These are phyloP conservation scores for Takakia lepidozioides DNA, from an alignment of 225 moss, liverwort and hornwort genomes.

Conservation along the genomic window DNA sequence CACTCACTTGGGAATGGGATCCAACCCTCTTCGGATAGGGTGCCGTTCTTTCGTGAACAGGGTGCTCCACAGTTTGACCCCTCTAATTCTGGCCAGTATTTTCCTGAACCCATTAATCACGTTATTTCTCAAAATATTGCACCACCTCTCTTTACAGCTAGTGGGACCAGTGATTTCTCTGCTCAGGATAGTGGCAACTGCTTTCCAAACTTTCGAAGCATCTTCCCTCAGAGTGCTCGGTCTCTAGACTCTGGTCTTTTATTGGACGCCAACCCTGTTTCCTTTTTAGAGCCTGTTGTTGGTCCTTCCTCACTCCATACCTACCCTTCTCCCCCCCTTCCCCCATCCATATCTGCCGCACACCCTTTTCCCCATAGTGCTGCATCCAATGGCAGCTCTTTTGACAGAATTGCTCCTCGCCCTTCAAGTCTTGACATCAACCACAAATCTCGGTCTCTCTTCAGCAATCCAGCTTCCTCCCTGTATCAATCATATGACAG, in stretches of 20 bases:
- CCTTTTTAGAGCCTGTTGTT: constrained; percentile 23
- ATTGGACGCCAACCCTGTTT: constrained; percentile 14
- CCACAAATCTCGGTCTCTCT: constrained; percentile 57
- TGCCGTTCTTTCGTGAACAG: constrained; percentile 26
- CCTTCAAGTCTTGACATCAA: constrained; percentile 52
- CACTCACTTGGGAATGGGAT: constrained; percentile 20
- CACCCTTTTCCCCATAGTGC: constrained; percentile 24
- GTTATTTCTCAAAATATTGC: constrained; percentile 33
- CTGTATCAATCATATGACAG: constrained; percentile 32
- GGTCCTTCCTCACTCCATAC: constrained; percentile 29
- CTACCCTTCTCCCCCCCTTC: constrained; percentile 19
- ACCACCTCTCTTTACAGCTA: constrained; percentile 33
- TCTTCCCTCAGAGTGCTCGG: constrained; percentile 41
- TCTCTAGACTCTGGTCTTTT: constrained; percentile 42
- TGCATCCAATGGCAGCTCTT: constrained; percentile 55
- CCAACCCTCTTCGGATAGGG: constrained; percentile 32
- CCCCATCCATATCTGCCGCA: constrained; percentile 11
- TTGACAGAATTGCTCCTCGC: constrained; percentile 23
- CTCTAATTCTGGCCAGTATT: constrained; percentile 17
- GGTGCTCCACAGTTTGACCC: constrained; percentile 7
- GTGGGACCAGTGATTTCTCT: constrained; percentile 43
- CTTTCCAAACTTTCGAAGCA: constrained; percentile 38
- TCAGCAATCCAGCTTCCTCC: constrained; percentile 41
- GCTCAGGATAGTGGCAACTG: constrained; percentile 34
- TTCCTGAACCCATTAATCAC: constrained; percentile 46